phyloP scores from a whole-genome alignment of 768 basidiomycete genomes.

The Rickenella mellea region DNA sequence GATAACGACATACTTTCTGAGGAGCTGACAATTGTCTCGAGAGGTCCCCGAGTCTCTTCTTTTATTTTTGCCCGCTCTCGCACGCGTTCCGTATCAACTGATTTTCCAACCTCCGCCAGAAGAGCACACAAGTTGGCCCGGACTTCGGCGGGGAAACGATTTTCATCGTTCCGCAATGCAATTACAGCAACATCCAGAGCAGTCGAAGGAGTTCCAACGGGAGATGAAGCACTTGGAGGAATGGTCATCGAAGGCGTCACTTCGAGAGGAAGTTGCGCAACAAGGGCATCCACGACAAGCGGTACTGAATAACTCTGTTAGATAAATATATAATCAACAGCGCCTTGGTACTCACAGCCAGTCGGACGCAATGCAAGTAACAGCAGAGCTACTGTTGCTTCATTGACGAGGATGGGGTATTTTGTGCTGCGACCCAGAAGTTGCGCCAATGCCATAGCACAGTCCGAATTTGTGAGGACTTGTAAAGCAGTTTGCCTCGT shows the following conservation, averaged over 20 bases:
- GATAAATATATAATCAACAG: conserved; percentile 2
- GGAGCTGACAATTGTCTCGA: conserved; percentile 33
- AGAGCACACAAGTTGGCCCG: conserved; percentile 70
- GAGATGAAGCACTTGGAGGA: conserved; percentile 27
- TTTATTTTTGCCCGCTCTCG: conserved; percentile 36
- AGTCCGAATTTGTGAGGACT: conserved; percentile 40
- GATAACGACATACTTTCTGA: neutral
- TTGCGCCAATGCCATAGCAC: conserved; percentile 52
- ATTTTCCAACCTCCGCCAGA: conserved; percentile 50
- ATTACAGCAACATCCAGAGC: conserved; percentile 61
- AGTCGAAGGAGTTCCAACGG: conserved; percentile 35
- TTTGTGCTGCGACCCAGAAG: conserved; percentile 70
- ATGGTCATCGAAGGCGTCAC: conserved; percentile 17
- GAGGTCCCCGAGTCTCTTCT: conserved; percentile 35
- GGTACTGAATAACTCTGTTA: neutral
- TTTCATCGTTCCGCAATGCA: conserved; percentile 41
- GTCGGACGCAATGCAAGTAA: conserved; percentile 56
- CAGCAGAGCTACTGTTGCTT: conserved; percentile 77
- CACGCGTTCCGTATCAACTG: conserved; percentile 30
- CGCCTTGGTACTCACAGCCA: conserved; percentile 43
- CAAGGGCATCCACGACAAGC: conserved; percentile 48
- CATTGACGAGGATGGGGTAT: conserved; percentile 82
- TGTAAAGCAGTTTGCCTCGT: conserved; percentile 46
- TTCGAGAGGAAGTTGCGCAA: conserved; percentile 38
- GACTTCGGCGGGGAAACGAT: conserved; percentile 62